Evolutionary conservation across 1,139 yeast genomes (phyloP), one percentile per base, ranked within the genome.

Genomic region (Meyerozyma athensensis): DNA sequence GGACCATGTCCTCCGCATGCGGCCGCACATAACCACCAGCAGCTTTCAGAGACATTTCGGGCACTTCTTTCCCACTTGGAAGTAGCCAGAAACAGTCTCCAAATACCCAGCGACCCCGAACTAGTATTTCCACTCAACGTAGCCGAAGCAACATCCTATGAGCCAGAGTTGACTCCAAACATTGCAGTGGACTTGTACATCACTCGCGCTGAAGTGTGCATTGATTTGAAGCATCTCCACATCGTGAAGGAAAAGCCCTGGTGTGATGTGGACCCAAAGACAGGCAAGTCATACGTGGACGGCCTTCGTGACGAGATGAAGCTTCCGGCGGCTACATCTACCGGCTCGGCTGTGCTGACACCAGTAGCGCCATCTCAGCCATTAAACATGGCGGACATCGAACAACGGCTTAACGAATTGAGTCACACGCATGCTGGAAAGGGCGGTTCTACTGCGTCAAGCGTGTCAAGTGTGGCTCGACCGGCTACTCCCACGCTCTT

Each of bases 201-300:
- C 33, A 64, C 62, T 42, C 75, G 68, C 52, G 73, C 74, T 1
- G 74, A 69, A 45, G 53, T 70, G 5, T 69, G 75, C 42, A 48
- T 70, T 1, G 76, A 70, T 43, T 47, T 70, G 42, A 69, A 69
- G 50, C 57, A 59, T 43, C 51, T 70, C 16, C 67, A 63, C 37
- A 46, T 45, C 28, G 61, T 70, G 14, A 58, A 58, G 2, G 75
- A 69, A 38, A 55, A 56, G 38, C 75, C 75, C 1, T 70, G 76
- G 76, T 48, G 65, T 28, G 60, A 62, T 10, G 54, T 69, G n/a
- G 65, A 61, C 39, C 43, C 50, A 1, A 39, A 37, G 2, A 40
- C 59, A 4, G 74, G 74, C 0, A 51, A 50, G 32, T 65, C 72
- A 7, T 66, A 68, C 42, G 62, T 69, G 10, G 76, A 70, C 46